Conservation (phyloP, 2,329 filamentous ascomycete species). For the Fusarium duplospermum region DNA sequence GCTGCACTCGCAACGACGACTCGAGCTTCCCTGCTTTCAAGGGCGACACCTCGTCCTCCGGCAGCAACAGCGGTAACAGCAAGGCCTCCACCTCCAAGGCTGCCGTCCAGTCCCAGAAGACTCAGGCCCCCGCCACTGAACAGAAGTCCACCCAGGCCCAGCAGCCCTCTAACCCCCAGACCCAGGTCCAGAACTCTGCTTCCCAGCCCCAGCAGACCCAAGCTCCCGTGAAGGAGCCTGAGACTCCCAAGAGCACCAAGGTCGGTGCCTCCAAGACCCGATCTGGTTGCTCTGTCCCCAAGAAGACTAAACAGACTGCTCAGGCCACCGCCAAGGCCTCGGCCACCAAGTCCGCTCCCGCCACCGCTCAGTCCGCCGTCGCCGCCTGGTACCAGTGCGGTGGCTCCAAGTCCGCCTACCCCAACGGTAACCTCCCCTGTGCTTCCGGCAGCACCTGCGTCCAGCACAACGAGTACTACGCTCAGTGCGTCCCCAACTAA, state of each 20-base stretch:
- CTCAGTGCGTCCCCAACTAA: constrained; percentile 42
- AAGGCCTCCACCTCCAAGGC: constrained; percentile 17
- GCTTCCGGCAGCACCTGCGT: constrained; percentile 39
- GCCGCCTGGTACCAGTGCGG: constrained; percentile 38
- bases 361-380: constrained; percentile 21
- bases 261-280: constrained; percentile 25
- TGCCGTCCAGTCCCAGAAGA: constrained; percentile 15
- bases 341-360: neutral
- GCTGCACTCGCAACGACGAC: constrained; percentile 50
- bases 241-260: constrained; percentile 15
- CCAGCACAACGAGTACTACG: constrained; percentile 42
- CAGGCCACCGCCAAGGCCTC: constrained; percentile 9
- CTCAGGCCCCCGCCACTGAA: constrained; percentile 15
- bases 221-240: constrained; percentile 11
- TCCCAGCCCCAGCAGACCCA: constrained; percentile 10
- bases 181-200: neutral
- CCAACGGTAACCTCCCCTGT: constrained; percentile 37
- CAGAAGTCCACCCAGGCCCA: constrained; percentile 20
- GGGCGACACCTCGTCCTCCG: constrained; percentile 21
- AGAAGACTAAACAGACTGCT: constrained; percentile 21
- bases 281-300: constrained; percentile 24
- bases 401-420: constrained; percentile 36
- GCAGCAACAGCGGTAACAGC: neutral
- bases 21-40: constrained; percentile 42
- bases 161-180: constrained; percentile 7